Evolutionary conservation across 345 rosid genomes (phyloP).

Genomic region (Ceriops zippeliana): DNA sequence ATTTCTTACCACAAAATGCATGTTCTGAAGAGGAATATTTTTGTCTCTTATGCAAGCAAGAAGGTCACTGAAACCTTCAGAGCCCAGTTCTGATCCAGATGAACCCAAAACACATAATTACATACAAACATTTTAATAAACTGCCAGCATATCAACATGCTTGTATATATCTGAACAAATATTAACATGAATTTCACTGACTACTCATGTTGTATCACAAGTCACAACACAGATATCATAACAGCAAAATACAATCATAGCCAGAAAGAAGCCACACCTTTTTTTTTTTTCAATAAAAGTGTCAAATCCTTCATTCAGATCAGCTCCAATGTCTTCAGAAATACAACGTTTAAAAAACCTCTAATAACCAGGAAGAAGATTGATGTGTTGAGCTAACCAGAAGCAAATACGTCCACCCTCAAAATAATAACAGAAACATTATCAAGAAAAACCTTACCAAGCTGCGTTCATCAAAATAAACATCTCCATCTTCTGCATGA

Average conservation of each 20-base stretch:
- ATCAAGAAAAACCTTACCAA: slow-evolving; percentile 52
- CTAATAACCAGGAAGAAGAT: slow-evolving; percentile 35
- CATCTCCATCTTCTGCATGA: slow-evolving; percentile 80
- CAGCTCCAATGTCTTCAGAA: slow-evolving; percentile 81
- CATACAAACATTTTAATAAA: too few relatives aligned
- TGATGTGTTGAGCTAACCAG: slow-evolving; percentile 15
- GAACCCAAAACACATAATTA: slow-evolving; percentile 7
- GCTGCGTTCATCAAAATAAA: slow-evolving; percentile 68
- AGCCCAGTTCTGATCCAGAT: slow-evolving; percentile 67
- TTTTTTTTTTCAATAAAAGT: slow-evolving; percentile 75
- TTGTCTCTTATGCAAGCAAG: slow-evolving; percentile 82
- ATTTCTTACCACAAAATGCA: slow-evolving; percentile 89
- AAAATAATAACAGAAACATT: neutral
- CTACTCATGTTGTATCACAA: neutral
- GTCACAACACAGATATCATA: neutral
- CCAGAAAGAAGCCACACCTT: slow-evolving; percentile 41
- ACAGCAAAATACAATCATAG: neutral
- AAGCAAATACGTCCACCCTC: slow-evolving; percentile 1
- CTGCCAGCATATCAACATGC: too few relatives aligned
- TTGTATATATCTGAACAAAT: neutral
- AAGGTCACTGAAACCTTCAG: slow-evolving; percentile 83
- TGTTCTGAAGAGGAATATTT: slow-evolving; percentile 74
- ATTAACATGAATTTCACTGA: neutral
- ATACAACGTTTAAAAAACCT: slow-evolving; percentile 82
- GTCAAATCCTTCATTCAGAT: slow-evolving; percentile 88